These are phyloP conservation scores for Uronychia setigera DNA, from an alignment of 73 alveolate genomes.

Conservation along the genomic window DNA sequence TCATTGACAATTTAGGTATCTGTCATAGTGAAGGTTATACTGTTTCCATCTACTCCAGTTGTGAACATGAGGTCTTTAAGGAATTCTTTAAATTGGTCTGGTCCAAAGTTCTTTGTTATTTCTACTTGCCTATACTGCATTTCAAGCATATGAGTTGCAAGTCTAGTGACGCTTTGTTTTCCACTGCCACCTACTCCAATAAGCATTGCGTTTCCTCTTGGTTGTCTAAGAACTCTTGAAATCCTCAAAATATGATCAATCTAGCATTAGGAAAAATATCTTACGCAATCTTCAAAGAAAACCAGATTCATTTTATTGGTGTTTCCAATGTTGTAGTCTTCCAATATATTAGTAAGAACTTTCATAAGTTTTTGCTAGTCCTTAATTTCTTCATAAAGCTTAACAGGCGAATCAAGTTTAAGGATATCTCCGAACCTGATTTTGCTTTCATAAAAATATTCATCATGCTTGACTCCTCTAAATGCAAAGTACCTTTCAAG, in stretches of 20 bases:
- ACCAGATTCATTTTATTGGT: slow-evolving; percentile 97
- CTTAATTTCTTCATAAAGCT: slow-evolving; percentile 96
- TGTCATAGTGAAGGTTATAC: slow-evolving; percentile 82
- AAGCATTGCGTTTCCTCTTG: slow-evolving; percentile 94
- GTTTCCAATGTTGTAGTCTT: slow-evolving; percentile 94
- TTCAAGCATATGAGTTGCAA: slow-evolving; percentile 81
- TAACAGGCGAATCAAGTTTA: slow-evolving; percentile 87
- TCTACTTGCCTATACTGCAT: slow-evolving; percentile 74
- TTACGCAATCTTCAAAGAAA: slow-evolving; percentile 97
- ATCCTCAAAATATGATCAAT: slow-evolving; percentile 97
- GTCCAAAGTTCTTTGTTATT: slow-evolving; percentile 80
- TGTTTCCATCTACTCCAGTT: slow-evolving; percentile 65
- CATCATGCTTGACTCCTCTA: slow-evolving; percentile 89
- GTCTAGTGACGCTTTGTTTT: slow-evolving; percentile 86
- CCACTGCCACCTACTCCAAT: slow-evolving; percentile 99
- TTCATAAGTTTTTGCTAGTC: slow-evolving; percentile 84
- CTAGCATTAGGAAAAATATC: too few species aligned
- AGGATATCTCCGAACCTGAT: slow-evolving; percentile 96
- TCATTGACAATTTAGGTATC: slow-evolving; percentile 99
- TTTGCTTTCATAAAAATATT: slow-evolving; percentile 80
- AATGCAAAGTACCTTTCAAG: slow-evolving; percentile 85
- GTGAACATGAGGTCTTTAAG: slow-evolving; percentile 79
- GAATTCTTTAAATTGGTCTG: slow-evolving; percentile 83
- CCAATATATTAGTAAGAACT: slow-evolving; percentile 91
- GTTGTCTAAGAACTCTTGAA: slow-evolving; percentile 91